Evolutionary conservation across 495 filamentous ascomycete genomes (phyloP), one percentile per base, ranked within the genome.

Genomic region (Trichoderma gamsii): DNA sequence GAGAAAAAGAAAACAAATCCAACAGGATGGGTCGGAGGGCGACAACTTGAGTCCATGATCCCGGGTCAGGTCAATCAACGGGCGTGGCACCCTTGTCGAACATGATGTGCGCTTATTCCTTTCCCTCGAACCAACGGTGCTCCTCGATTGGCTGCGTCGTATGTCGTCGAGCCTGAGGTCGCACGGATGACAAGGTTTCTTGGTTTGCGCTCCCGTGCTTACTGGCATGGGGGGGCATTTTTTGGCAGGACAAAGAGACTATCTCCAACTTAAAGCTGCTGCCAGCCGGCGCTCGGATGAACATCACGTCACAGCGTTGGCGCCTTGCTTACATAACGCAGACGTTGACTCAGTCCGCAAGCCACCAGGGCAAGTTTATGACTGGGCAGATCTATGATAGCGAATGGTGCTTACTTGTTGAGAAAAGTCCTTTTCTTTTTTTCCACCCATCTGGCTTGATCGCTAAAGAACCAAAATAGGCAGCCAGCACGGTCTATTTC

Each of bases 81-180:
- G 56, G 56, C 56, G 56, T 61, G 56, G 56, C 56, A 61, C 56
- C 56, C 56, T 61, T 6, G 56, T 61, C 56, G 15, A n/a, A 61
- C 27, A 13, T 32, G 56, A 61, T 61, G 56, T 61, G 56, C 56
- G 56, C 56, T 61, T 61, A 61, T 61, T 61, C 56, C 56, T 61
- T 61, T 25, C 56, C 23, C 8, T 61, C 27, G 35, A 27, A 13
- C 56, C 56, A 61, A 15, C 56, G 15, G 27, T 8, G 25, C 23
- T 27, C 56, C 56, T 61, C 56, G 23, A 61, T 61, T 61, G 56
- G 56, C 56, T 61, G 56, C 56, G n/a, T 61, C 56, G 56, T 61
- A 61, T 61, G 56, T 13, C 23, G 23, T 6, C 27, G 56, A 21
- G 21, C 25, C 51, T 11, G 18, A 21, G 44, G n/a, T 56, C 25